Evolutionary conservation across 306 rosid genomes (phyloP).

Genomic region (Quercus ilex): DNA sequence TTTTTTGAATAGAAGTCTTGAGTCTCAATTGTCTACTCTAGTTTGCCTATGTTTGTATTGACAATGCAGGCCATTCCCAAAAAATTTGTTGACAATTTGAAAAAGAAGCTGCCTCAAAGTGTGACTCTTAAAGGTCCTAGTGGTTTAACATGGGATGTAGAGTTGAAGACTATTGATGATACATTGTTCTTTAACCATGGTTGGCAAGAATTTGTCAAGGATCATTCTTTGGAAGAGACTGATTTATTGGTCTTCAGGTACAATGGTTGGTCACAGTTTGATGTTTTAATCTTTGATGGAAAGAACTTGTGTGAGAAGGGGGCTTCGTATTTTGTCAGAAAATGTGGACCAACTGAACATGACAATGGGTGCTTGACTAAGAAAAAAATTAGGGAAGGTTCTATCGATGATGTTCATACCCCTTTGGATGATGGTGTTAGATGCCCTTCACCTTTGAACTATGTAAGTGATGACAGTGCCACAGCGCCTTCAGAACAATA

Average conservation of each 20-base stretch:
- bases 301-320: conserved; percentile 60
- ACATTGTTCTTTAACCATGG: conserved; percentile 42
- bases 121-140: conserved; percentile 63
- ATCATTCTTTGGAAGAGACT: conserved; percentile 51
- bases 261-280: conserved; percentile 54
- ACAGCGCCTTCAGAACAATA: conserved; percentile 17
- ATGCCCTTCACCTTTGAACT: conserved; percentile 22
- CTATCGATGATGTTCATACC: conserved; percentile 28
- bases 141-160: conserved; percentile 56
- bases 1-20: not conserved
- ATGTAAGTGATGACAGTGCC: not conserved
- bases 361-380: conserved; percentile 21
- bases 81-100: conserved; percentile 44
- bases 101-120: conserved; percentile 50
- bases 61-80: conserved; percentile 60
- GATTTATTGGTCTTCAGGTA: conserved; percentile 66
- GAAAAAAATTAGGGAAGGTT: conserved; percentile 19
- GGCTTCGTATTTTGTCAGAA: conserved; percentile 52
- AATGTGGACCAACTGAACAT: conserved; percentile 26
- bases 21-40: not conserved
- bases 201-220: conserved; percentile 59
- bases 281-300: conserved; percentile 55
- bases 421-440: conserved; percentile 28
- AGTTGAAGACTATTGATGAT: conserved; percentile 35
- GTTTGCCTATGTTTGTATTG: not conserved